Percentiles rank a stretch among this genome's conserved stretches.
Evolutionary conservation across 495 filamentous ascomycete species (phyloP).

Genomic region (Immersiella caudata): DNA sequence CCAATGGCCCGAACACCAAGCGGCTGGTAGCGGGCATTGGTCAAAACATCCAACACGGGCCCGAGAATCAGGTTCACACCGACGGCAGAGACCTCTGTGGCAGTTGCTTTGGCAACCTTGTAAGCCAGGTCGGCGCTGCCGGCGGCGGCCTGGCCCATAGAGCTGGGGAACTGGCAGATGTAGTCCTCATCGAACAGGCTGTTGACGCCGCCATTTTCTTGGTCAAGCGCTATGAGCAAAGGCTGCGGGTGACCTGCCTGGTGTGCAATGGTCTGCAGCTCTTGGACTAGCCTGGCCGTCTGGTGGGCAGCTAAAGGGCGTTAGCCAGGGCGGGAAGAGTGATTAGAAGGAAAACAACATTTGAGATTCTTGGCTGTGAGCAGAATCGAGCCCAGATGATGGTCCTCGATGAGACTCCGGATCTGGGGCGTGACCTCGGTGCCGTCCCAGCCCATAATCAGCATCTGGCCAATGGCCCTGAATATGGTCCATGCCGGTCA

Average conservation of each 20-base stretch:
- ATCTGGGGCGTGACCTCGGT: slow-evolving; percentile 86
- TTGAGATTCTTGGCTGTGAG: slow-evolving; percentile 89
- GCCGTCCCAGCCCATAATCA: slow-evolving; percentile 96
- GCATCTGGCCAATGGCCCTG: slow-evolving; percentile 80
- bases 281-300: slow-evolving; percentile 76
- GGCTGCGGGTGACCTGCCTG: slow-evolving; percentile 85
- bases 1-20: slow-evolving; percentile 80
- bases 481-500: slow-evolving; percentile 3
- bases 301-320: slow-evolving; percentile 71
- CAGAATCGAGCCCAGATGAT: slow-evolving; percentile 75
- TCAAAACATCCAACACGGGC: slow-evolving; percentile 86
- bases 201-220: slow-evolving; percentile 95
- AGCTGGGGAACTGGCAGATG: slow-evolving; percentile 87
- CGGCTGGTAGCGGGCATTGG: slow-evolving; percentile 84
- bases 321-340: slow-evolving; percentile 23
- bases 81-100: slow-evolving; percentile 80
- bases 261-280: slow-evolving; percentile 84
- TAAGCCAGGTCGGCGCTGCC: slow-evolving; percentile 77
- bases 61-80: slow-evolving; percentile 91
- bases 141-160: slow-evolving; percentile 88
- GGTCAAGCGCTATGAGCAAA: slow-evolving; percentile 81
- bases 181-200: slow-evolving; percentile 89
- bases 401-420: slow-evolving; percentile 77
- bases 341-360: slow-evolving; percentile 52
- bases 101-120: slow-evolving; percentile 82